A percentile compares a stretch with the other conserved stretches of the same genome.
These are phyloP conservation scores for Lonicera japonica DNA, from an alignment of 129 eudicot genomes.

Conservation along the genomic window DNA sequence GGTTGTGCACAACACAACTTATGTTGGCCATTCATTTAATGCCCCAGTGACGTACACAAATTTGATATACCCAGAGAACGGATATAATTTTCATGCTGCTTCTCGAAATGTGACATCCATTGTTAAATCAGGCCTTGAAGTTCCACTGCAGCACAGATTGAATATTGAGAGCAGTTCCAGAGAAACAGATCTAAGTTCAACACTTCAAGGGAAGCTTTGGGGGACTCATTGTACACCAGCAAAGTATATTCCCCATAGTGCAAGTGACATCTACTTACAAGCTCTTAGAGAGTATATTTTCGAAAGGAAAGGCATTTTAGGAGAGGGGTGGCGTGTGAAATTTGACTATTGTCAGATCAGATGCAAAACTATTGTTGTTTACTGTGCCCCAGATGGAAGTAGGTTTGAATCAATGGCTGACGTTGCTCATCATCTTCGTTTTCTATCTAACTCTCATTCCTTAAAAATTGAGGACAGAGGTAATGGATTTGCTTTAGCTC, in stretches of 20 bases:
- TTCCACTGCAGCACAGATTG: conserved; percentile 11
- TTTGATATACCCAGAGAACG: conserved; percentile 19
- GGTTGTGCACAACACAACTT: conserved; percentile 26
- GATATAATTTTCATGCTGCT: conserved; percentile 31
- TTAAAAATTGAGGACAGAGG: conserved; percentile 24
- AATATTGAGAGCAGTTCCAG: conserved; percentile 5
- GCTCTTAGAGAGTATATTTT: conserved; percentile 46
- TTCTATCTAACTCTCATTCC: conserved; percentile 20
- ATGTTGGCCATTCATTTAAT: conserved; percentile 25
- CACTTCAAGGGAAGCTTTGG: conserved; percentile 6
- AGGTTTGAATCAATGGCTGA: conserved; percentile 44
- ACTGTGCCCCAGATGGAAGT: conserved; percentile 52
- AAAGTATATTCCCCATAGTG: not conserved
- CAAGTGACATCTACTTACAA: conserved; percentile 30
- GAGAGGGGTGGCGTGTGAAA: conserved; percentile 51
- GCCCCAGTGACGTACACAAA: conserved; percentile 31
- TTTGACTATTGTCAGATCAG: conserved; percentile 32
- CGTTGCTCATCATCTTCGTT: conserved; percentile 49
- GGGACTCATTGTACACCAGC: not conserved
- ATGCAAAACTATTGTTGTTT: conserved; percentile 38
- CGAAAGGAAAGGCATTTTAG: conserved; percentile 36
- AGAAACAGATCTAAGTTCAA: not conserved
- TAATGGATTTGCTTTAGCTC: conserved; percentile 14
- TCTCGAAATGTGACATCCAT: conserved; percentile 15
- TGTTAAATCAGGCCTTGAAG: conserved; percentile 28